Conservation (phyloP, 495 filamentous ascomycete genomes). For the Penicillium taxi region DNA sequence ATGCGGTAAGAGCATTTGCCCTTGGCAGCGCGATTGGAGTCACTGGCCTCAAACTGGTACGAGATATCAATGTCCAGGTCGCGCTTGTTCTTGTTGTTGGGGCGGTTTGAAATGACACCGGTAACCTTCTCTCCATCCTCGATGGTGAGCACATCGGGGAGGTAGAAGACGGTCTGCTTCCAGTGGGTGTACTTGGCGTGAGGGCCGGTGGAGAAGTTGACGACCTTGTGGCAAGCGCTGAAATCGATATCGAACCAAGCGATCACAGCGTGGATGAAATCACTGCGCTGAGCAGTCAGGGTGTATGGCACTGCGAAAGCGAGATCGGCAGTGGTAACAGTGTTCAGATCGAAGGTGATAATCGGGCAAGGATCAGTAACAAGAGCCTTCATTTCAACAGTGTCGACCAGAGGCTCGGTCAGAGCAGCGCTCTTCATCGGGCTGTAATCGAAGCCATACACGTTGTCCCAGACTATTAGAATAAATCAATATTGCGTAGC, state of each 20-base stretch:
- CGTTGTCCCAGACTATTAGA: conserved; percentile 84
- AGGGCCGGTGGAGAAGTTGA: conserved; percentile 77
- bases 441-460: conserved; percentile 95
- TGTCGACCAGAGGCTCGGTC: conserved; percentile 76
- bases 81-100: conserved; percentile 87
- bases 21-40: conserved; percentile 56
- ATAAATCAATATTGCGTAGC: too few relatives aligned
- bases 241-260: conserved; percentile 99
- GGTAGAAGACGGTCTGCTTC: conserved; percentile 92
- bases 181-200: conserved; percentile 91
- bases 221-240: conserved; percentile 82
- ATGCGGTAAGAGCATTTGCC: conserved; percentile 83
- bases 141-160: conserved; percentile 75
- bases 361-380: conserved; percentile 71
- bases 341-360: conserved; percentile 79
- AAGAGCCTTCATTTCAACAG: conserved; percentile 67
- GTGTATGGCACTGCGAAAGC: conserved; percentile 65
- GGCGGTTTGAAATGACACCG: conserved; percentile 69
- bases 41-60: conserved; percentile 70
- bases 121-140: conserved; percentile 66
- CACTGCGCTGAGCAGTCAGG: conserved; percentile 65
- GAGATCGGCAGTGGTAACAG: conserved; percentile 62
- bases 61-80: conserved; percentile 87
- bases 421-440: conserved; percentile 80
- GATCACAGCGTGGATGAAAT: conserved; percentile 92